A percentile compares a stretch with the other conserved stretches of the same genome.
These are phyloP conservation scores for Aspergillus sp. DNA, from an alignment of 2,329 filamentous ascomycete species.

Conservation along the genomic window DNA sequence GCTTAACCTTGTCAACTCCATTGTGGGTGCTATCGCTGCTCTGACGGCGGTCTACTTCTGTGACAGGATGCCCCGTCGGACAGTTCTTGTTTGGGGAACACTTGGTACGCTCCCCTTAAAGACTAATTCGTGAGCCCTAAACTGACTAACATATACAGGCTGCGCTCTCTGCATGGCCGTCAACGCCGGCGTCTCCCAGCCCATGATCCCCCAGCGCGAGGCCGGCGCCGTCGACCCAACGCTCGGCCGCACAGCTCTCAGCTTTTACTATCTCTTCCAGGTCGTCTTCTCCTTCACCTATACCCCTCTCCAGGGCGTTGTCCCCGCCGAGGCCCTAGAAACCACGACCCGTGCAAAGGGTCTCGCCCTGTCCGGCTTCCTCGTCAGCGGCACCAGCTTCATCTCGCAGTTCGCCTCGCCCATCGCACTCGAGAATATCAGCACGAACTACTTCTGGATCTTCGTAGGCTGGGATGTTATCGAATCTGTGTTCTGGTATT, in stretches of 20 bases:
- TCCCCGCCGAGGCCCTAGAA: conserved; percentile 50
- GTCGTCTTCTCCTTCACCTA: conserved; percentile 53
- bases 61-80: conserved; percentile 50
- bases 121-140: too few relatives aligned
- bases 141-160: conserved; percentile 8
- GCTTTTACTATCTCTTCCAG: conserved; percentile 53
- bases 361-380: conserved; percentile 46
- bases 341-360: conserved; percentile 52
- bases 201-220: conserved; percentile 26
- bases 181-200: conserved; percentile 48
- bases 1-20: conserved; percentile 35
- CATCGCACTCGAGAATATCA: conserved; percentile 47
- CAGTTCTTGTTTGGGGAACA: conserved; percentile 48
- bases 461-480: conserved; percentile 52
- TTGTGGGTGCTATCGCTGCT: neutral
- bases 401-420: conserved; percentile 52
- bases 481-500: conserved; percentile 45
- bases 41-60: conserved; percentile 45
- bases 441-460: conserved; percentile 40
- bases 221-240: conserved; percentile 31
- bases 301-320: conserved; percentile 51
- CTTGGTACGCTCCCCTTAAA: conserved; percentile 22
- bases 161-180: conserved; percentile 46
- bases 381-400: conserved; percentile 49
- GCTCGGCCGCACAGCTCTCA: conserved; percentile 46